Conservation (phyloP, 352 stramenopile species). For the Phytophthora pisi region DNA sequence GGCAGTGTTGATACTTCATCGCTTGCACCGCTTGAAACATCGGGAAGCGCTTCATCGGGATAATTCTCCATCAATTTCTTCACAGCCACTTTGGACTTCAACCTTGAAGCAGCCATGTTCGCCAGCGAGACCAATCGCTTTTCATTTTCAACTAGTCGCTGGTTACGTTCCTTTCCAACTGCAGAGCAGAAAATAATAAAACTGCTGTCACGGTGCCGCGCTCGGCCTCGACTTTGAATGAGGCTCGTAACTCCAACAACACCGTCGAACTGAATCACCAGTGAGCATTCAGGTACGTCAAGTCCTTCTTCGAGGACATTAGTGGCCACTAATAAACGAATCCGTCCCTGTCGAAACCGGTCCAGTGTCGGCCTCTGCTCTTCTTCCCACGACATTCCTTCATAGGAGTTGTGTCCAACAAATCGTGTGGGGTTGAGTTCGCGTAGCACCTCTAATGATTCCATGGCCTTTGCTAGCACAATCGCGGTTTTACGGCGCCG, state of each 20-base stretch:
- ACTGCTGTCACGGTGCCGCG: constrained; percentile 54
- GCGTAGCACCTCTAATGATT: constrained; percentile 52
- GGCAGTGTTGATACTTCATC: constrained; percentile 11
- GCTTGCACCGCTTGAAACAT: not conserved
- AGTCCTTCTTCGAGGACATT: constrained; percentile 84
- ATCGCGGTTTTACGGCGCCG: constrained; percentile 70
- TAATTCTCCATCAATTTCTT: constrained; percentile 39
- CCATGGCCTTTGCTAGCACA: constrained; percentile 69
- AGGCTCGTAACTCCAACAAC: constrained; percentile 72
- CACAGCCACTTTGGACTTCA: constrained; percentile 57
- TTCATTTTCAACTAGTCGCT: constrained; percentile 66
- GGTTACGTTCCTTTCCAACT: constrained; percentile 43
- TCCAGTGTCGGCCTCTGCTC: constrained; percentile 78
- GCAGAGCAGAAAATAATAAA: constrained; percentile 76
- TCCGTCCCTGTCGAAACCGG: constrained; percentile 66
- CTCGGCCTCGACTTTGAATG: constrained; percentile 78
- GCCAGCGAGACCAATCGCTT: constrained; percentile 48
- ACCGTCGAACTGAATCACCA: constrained; percentile 82
- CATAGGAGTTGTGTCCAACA: constrained; percentile 81
- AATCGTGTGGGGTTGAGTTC: constrained; percentile 76
- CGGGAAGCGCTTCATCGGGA: constrained; percentile 6
- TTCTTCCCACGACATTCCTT: constrained; percentile 83
- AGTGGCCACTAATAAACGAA: constrained; percentile 75
- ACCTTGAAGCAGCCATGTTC: constrained; percentile 36
- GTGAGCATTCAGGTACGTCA: constrained; percentile 77